These are phyloP conservation scores for Euphorbia peplus DNA, from an alignment of 345 rosid species.

Conservation along the genomic window DNA sequence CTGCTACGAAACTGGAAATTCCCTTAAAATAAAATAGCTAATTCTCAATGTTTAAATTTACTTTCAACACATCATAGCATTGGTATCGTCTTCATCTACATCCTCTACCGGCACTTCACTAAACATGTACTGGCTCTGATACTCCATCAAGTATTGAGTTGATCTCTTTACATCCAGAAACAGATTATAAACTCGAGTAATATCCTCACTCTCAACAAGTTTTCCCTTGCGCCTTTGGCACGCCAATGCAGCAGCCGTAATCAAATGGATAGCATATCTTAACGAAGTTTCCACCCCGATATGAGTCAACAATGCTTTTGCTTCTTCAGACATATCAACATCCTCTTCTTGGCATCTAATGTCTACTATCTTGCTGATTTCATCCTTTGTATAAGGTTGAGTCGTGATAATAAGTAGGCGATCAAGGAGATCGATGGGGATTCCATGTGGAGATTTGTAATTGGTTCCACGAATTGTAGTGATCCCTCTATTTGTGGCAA, in stretches of 20 bases:
- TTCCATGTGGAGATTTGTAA: slow-evolving; percentile 92
- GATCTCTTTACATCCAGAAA: slow-evolving; percentile 95
- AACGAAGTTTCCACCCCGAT: slow-evolving; percentile 84
- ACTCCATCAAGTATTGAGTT: slow-evolving; percentile 85
- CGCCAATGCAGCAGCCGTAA: slow-evolving; percentile 71
- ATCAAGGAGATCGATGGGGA: slow-evolving; percentile 93
- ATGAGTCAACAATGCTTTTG: slow-evolving; percentile 68
- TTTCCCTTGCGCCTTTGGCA: slow-evolving; percentile 81
- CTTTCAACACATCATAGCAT: slow-evolving; percentile 45
- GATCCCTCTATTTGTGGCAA: slow-evolving; percentile 91
- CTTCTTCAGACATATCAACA: slow-evolving; percentile 80
- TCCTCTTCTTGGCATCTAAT: slow-evolving; percentile 96
- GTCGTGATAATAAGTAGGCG: slow-evolving; percentile 85
- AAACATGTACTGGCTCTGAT: slow-evolving; percentile 83
- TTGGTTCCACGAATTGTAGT: slow-evolving; percentile 88
- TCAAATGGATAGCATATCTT: slow-evolving; percentile 89
- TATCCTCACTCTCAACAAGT: slow-evolving; percentile 71
- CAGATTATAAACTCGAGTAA: slow-evolving; percentile 64
- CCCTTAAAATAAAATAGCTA: neutral
- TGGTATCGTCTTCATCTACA: slow-evolving; percentile 41
- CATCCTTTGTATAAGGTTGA: slow-evolving; percentile 73
- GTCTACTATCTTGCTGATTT: slow-evolving; percentile 73
- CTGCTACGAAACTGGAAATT: too few relatives aligned
- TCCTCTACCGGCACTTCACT: slow-evolving; percentile 49
- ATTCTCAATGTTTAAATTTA: neutral